Evolutionary conservation across 768 basidiomycete species (phyloP).

Genomic region (Phallus indusiatus): DNA sequence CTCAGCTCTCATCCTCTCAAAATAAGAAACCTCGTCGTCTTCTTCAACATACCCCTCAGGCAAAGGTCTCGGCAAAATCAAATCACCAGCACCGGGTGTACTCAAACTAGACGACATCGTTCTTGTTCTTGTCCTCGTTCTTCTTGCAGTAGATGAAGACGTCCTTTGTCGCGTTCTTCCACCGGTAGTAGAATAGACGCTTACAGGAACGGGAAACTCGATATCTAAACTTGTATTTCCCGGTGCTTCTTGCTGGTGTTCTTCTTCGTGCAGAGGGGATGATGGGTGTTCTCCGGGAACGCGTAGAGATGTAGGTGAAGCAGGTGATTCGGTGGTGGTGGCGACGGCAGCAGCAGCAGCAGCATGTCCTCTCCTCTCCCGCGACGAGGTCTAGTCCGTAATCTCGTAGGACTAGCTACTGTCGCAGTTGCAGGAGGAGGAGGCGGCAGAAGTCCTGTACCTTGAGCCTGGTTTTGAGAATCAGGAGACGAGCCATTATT

Average conservation of each 20-base stretch:
- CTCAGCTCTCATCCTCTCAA: neutral
- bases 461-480: neutral
- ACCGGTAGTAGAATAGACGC: slow-evolving; percentile 13
- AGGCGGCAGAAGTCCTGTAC: neutral
- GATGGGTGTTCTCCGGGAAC: neutral
- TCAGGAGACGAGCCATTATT: neutral
- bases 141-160: neutral
- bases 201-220: neutral
- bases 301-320: neutral
- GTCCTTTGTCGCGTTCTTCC: neutral
- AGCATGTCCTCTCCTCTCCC: neutral
- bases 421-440: neutral
- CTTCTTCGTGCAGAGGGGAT: neutral
- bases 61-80: neutral
- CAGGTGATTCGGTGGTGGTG: no score
- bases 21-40: neutral
- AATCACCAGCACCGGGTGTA: neutral
- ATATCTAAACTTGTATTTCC: neutral
- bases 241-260: neutral
- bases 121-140: neutral
- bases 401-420: neutral
- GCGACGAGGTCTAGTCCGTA: neutral
- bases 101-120: neutral
- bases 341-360: no score
- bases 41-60: neutral